These are phyloP conservation scores for Rhodotorula graminis DNA, from an alignment of 768 basidiomycete species.

Conservation along the genomic window DNA sequence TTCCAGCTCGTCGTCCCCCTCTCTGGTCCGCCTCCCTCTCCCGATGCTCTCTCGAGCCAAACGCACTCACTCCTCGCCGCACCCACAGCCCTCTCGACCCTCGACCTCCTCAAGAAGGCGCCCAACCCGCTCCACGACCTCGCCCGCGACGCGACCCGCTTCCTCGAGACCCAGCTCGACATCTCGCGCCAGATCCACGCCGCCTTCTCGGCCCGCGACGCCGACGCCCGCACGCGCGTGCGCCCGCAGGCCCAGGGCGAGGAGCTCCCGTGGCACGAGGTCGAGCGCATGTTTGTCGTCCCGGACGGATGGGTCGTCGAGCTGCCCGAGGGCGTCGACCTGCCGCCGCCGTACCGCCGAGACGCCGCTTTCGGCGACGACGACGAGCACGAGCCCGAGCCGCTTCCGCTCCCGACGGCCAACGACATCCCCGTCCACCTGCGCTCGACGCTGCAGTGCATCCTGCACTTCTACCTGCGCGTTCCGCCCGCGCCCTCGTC, in stretches of 20 bases:
- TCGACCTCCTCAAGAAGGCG: constrained; percentile 35
- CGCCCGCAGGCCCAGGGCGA: constrained; percentile 21
- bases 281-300: constrained; percentile 5
- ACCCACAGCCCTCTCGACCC: constrained; percentile 25
- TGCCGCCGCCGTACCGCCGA: neutral
- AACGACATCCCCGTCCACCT: constrained; percentile 28
- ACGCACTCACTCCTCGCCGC: neutral
- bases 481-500: too few species aligned
- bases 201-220: neutral
- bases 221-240: constrained; percentile 9
- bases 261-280: constrained; percentile 26
- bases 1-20: constrained; percentile 33
- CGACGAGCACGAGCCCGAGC: neutral
- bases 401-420: constrained; percentile 11
- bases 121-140: constrained; percentile 19
- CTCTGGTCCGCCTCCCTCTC: constrained; percentile 11
- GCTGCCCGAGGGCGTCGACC: neutral
- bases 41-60: neutral
- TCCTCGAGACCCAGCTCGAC: constrained; percentile 35
- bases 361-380: too few species aligned
- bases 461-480: constrained; percentile 18
- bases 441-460: constrained; percentile 24
- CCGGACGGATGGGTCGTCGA: constrained; percentile 17
- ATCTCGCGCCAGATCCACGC: constrained; percentile 21
- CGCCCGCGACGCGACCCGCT: constrained; percentile 32